These are phyloP conservation scores for Diaporthe vexans DNA, from an alignment of 2,329 filamentous ascomycete species.

Conservation along the genomic window DNA sequence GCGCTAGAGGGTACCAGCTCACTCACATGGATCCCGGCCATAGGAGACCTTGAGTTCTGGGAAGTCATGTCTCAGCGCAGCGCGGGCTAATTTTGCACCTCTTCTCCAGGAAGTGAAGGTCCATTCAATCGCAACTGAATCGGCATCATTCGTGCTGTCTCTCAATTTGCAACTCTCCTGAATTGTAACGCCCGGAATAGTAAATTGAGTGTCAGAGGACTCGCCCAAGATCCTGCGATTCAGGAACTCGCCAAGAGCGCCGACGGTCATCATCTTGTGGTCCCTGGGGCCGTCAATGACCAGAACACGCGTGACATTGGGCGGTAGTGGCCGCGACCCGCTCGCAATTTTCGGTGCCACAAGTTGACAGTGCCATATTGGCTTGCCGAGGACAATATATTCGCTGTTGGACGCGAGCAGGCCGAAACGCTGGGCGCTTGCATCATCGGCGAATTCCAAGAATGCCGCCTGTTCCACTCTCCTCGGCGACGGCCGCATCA, in stretches of 20 bases:
- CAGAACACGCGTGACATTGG: not conserved
- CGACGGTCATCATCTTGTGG: not conserved
- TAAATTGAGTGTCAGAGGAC: no score
- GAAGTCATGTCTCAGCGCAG: not conserved
- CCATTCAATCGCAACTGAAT: not conserved
- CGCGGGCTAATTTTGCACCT: not conserved
- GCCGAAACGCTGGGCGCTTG: not conserved
- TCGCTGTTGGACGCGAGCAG: not conserved
- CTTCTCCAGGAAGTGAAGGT: not conserved
- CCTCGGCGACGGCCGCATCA: not conserved
- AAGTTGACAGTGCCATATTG: not conserved
- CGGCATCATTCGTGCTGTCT: not conserved
- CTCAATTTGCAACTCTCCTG: not conserved
- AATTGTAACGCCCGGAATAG: no score
- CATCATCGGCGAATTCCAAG: not conserved
- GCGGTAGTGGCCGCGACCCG: not conserved
- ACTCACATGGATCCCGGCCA: not conserved
- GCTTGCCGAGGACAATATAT: not conserved
- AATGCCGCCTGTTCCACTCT: not conserved
- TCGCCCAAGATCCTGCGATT: no score
- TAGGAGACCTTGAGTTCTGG: not conserved
- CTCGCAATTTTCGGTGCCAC: fast-evolving
- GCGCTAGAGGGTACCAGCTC: not conserved
- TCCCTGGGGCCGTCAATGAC: not conserved
- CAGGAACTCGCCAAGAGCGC: not conserved